phyloP scores from a whole-genome alignment of 495 filamentous ascomycete genomes.

The Tuber magnatum region DNA sequence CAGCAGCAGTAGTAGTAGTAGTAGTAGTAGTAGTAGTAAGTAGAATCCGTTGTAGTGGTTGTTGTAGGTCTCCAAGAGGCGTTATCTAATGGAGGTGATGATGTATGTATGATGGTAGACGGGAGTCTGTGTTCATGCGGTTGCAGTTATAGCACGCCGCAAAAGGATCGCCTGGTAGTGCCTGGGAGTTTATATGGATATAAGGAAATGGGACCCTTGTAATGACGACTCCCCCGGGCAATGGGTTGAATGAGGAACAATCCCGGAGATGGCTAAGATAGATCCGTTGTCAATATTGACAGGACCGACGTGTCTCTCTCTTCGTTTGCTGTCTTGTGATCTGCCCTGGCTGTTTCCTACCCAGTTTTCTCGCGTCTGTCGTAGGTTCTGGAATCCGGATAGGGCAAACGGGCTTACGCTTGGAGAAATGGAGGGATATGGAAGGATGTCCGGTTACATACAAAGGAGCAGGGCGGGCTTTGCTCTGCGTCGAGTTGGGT shows the following conservation, averaged over 20 bases:
- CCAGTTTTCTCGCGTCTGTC: constrained; percentile 27
- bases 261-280: constrained; percentile 23
- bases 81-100: constrained; percentile 14
- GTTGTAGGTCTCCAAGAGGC: constrained; percentile 9
- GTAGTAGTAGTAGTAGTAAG: constrained; percentile 4
- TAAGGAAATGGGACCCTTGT: constrained; percentile 29
- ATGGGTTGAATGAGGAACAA: constrained; percentile 22
- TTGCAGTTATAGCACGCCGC: constrained; percentile 12
- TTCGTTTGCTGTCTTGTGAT: constrained; percentile 28
- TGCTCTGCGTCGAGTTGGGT: constrained; percentile 27
- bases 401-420: constrained; percentile 31
- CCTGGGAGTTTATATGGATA: constrained; percentile 39
- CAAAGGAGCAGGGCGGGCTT: constrained; percentile 18
- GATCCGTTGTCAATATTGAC: constrained; percentile 29
- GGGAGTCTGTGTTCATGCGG: constrained; percentile 20
- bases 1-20: constrained; percentile 12
- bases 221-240: constrained; percentile 35
- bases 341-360: constrained; percentile 29
- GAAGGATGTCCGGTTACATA: constrained; percentile 33
- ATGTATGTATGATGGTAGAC: constrained; percentile 14
- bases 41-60: constrained; percentile 5
- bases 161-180: constrained; percentile 31
- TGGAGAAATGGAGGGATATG: constrained; percentile 26
- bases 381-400: constrained; percentile 27
- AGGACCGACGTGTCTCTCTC: constrained; percentile 31